Conservation (phyloP, 2,329 filamentous ascomycete species). For the Chaetomium olivaceum region DNA sequence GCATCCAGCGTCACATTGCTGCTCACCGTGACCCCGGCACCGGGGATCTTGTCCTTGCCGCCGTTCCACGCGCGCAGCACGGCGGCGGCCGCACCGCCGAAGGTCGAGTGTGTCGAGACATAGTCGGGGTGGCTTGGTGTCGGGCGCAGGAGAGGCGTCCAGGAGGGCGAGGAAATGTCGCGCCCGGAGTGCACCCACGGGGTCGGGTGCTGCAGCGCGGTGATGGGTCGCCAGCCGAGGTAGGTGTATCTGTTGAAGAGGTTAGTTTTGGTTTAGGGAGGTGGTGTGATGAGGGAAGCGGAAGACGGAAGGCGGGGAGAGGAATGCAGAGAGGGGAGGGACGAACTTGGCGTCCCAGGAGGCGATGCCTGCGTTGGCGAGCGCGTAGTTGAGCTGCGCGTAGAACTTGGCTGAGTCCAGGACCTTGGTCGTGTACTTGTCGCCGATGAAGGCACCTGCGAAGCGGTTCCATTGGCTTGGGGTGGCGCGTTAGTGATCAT, state of each 20-base stretch:
- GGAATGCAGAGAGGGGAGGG: not conserved
- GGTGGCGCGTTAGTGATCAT: no score
- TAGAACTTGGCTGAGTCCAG: slow-evolving; percentile 30
- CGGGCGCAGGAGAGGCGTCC: slow-evolving; percentile 27
- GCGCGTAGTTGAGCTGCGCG: slow-evolving; percentile 33
- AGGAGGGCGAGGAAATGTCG: slow-evolving; percentile 24
- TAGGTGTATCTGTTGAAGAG: slow-evolving; percentile 19
- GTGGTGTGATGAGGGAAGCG: not conserved
- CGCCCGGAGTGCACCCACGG: slow-evolving; percentile 20
- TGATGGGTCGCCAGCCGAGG: slow-evolving; percentile 28
- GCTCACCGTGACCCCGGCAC: not conserved
- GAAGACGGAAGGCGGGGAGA: not conserved
- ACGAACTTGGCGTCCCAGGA: slow-evolving; percentile 28
- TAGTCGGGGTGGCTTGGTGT: slow-evolving; percentile 31
- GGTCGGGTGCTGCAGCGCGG: slow-evolving; percentile 25
- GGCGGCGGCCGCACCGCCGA: slow-evolving; percentile 26
- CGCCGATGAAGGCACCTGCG: slow-evolving; percentile 26
- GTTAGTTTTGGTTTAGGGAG: not conserved
- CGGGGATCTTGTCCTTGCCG: slow-evolving; percentile 5
- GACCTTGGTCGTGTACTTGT: slow-evolving; percentile 22
- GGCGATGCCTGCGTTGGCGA: slow-evolving; percentile 30
- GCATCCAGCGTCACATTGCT: slow-evolving; percentile 25
- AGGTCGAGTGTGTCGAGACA: slow-evolving; percentile 30
- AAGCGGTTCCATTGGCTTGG: slow-evolving; percentile 30
- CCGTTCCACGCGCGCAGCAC: slow-evolving; percentile 26